Evolutionary conservation across 305 asterid genomes (phyloP).

Genomic region (Fraxinus sp.): DNA sequence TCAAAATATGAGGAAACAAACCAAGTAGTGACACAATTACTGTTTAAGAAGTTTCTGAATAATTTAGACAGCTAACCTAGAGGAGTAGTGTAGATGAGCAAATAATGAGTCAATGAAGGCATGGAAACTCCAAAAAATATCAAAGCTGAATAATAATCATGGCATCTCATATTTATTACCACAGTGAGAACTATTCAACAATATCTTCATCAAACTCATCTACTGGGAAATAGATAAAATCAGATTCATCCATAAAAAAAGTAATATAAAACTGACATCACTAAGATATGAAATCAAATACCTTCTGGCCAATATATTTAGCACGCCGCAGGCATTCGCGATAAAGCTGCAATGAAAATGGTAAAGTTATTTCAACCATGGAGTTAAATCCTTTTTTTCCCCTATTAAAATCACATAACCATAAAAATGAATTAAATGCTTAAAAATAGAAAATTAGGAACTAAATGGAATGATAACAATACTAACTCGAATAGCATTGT

Average conservation of each 20-base stretch:
- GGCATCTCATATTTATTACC: background rate
- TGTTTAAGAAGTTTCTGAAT: background rate
- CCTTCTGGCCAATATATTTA: background rate
- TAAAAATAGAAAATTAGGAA: background rate
- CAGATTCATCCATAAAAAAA: background rate
- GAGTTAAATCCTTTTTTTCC: background rate
- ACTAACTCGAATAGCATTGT: conserved; percentile 67
- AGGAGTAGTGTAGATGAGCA: background rate
- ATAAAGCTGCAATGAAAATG: background rate
- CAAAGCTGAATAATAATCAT: too few species aligned
- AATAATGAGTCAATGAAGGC: background rate
- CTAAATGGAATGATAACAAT: conserved; percentile 14
- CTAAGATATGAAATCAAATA: background rate
- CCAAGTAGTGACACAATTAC: background rate
- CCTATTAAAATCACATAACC: background rate
- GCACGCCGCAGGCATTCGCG: background rate
- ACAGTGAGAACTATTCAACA: background rate
- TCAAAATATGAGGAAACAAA: background rate
- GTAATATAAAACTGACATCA: background rate
- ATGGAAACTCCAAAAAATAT: background rate
- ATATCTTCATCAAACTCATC: background rate
- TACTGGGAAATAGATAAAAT: background rate
- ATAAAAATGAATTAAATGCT: conserved; percentile 3
- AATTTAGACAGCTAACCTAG: background rate
- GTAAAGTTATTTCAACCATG: background rate